Base-by-base conservation (phyloP, 352 stramenopile species). In the Pythium phragmiticola region DNA sequence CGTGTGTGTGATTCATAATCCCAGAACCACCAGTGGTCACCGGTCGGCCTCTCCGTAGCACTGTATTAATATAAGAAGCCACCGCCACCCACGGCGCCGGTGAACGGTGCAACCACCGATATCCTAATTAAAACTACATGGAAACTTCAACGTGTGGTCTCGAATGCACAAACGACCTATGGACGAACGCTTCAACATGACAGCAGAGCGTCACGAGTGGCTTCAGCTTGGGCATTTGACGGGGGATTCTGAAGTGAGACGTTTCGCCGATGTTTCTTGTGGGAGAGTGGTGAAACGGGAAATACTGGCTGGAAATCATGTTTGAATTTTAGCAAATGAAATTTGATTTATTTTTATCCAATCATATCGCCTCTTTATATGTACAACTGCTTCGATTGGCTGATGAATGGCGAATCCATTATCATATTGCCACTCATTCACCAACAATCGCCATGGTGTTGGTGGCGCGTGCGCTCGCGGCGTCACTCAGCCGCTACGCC, bases 391-490 rank as follows among this genome's bases (percentile, higher is more conserved):
- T 52, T 33, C 6, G 19, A 52, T 52, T 52, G 46, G 46, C n/a
- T 34, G 14, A 52, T 52, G 28, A 46, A n/a, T 3, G 7, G 7
- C 7, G 7, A 52, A 52, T 52, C 11, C 16, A 26, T 46, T 4
- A 52, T 8, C 26, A 33, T n/a, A 41, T 42, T 23, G 51, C 23
- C 80, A 54, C n/a, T 57, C 26, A 3, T 51, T 23, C 36, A 33
- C 17, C 23, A 47, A 45, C 21, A 7, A 50, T 0, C 19, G 48
- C 34, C 33, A 80, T 90, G 80, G 78, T 91, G 57, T 76, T 84
- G 57, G 70, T 94, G 51, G 68, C 76, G 7, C 85, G 78, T 54
- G 75, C 69, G 53, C 69, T 94, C 23, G 72, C 60, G 30, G 63
- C 62, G 43, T 71, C 78, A 30, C 65, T 74, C 13, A 72, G 56